These are phyloP conservation scores for Plenodomus lindquistii DNA, from an alignment of 2,329 filamentous ascomycete species.

Conservation along the genomic window DNA sequence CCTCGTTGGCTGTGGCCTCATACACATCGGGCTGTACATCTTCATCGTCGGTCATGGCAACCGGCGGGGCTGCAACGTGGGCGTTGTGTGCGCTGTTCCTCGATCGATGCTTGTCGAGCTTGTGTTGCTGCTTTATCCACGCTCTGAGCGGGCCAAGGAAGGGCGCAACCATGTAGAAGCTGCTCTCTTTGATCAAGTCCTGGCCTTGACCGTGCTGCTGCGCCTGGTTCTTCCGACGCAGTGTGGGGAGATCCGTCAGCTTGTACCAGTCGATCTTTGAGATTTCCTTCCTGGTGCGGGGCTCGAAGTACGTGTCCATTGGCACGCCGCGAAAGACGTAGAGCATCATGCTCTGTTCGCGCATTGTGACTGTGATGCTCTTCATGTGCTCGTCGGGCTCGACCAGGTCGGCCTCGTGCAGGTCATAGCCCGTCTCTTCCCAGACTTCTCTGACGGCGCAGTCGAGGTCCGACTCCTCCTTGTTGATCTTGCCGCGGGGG, in stretches of 20 bases:
- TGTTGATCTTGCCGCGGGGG: slow-evolving; percentile 95
- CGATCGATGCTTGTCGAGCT: slow-evolving; percentile 62
- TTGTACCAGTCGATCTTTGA: slow-evolving; percentile 97
- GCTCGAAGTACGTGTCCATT: slow-evolving; percentile 84
- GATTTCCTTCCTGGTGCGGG: slow-evolving; percentile 93
- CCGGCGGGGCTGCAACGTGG: slow-evolving; percentile 19
- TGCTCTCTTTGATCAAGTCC: slow-evolving; percentile 70
- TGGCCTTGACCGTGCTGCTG: slow-evolving; percentile 60
- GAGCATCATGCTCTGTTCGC: slow-evolving; percentile 88
- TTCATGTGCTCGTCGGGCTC: slow-evolving; percentile 71
- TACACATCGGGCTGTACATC: slow-evolving; percentile 33
- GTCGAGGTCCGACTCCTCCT: slow-evolving; percentile 90
- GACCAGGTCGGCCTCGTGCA: slow-evolving; percentile 75
- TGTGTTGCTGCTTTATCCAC: slow-evolving; percentile 87
- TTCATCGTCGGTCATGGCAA: slow-evolving; percentile 36
- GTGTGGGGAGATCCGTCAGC: slow-evolving; percentile 82
- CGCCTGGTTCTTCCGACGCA: slow-evolving; percentile 68
- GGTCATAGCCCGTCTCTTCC: slow-evolving; percentile 92
- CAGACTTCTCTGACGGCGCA: slow-evolving; percentile 94
- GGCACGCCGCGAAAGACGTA: slow-evolving; percentile 91
- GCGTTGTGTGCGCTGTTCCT: slow-evolving; percentile 24
- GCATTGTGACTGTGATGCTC: slow-evolving; percentile 85
- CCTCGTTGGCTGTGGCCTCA: slow-evolving; percentile 32
- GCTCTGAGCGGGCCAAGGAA: slow-evolving; percentile 85
- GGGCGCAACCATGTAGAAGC: slow-evolving; percentile 97